Base-by-base conservation (phyloP, 352 stramenopile species). In the Pythium periplocum region DNA sequence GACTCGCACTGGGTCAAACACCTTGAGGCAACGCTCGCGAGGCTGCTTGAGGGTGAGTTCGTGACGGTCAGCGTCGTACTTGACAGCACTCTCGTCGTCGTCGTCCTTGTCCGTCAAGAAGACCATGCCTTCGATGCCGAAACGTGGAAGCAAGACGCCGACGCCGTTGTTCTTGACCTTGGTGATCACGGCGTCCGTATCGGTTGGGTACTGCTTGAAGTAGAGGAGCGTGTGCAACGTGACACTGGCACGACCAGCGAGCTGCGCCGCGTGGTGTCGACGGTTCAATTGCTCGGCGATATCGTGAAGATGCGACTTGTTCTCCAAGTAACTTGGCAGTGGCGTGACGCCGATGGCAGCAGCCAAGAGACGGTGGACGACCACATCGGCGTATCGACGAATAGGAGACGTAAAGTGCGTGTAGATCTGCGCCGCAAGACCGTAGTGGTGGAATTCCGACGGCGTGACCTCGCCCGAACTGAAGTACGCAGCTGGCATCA, bases 371-470 rank as follows among this genome's bases (percentile, higher is more conserved):
- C 97, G 93, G 71, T 99, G 97, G 26, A 99, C 97, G 44, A 98
- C 93, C 12, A 99, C 93, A 71, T 99, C 97, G 1, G 97, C 96
- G 73, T 99, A 92, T 3, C 93, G 86, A 51, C 93, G 85, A 71
- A 99, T 99, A 3, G 97, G 97, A n/a, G 93, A 98, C 34, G 97
- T 99, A 64, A 99, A 99, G 72, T 99, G 97, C 36, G 97, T 99
- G 74, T 99, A 99, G 32, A 99, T 97, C 4, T 95, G 93, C 6
- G 96, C 96, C 8, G 97, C 97, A 7, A 99, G 81, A 36, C 97
- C 93, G 67, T 99, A 99, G 74, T 99, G 97, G 57, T 98, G 92
- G 83, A 96, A 99, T 62, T 99, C 94, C 5, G 86, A 89, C 4
- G 95, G 87, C 26, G 94, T 75, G 34, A 97, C 85, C 61, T 99